These are phyloP conservation scores for Penicillium polonicum DNA, from an alignment of 2,329 filamentous ascomycete species.

Conservation along the genomic window DNA sequence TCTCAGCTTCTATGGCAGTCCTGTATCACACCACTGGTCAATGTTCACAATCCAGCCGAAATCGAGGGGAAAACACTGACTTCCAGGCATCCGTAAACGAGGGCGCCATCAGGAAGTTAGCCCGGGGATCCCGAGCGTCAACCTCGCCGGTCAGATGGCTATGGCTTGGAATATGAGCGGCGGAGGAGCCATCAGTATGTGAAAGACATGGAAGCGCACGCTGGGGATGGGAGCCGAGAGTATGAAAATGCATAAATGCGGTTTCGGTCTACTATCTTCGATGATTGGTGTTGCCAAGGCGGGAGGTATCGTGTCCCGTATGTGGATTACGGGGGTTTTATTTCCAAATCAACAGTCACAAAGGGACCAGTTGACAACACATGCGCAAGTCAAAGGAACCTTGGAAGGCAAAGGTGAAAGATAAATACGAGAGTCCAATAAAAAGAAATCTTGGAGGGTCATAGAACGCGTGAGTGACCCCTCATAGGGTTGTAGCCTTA, in stretches of 20 bases:
- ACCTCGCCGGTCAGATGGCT: slow-evolving; percentile 58
- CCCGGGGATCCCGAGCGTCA: slow-evolving; percentile 51
- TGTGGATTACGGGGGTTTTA: background rate
- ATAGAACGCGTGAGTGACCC: background rate
- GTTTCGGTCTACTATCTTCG: background rate
- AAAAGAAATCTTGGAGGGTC: background rate
- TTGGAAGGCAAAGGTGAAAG: background rate
- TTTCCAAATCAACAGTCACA: background rate
- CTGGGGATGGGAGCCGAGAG: slow-evolving; percentile 8
- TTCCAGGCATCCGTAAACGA: slow-evolving; percentile 53
- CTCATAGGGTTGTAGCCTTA: too few relatives aligned
- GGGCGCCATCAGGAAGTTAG: slow-evolving; percentile 43
- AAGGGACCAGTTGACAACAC: background rate
- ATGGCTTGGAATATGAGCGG: slow-evolving; percentile 52
- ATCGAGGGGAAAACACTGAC: slow-evolving; percentile 40
- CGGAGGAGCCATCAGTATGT: slow-evolving; percentile 55
- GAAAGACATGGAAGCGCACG: slow-evolving; percentile 3
- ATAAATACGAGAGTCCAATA: background rate
- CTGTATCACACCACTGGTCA: slow-evolving; percentile 25
- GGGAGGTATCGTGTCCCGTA: slow-evolving; percentile 8
- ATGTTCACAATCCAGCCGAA: slow-evolving; percentile 12
- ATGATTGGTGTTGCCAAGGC: slow-evolving; percentile 14
- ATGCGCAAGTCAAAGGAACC: background rate
- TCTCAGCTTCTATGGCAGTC: slow-evolving; percentile 47
- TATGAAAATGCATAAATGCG: slow-evolving; percentile 16